A percentile compares a stretch with the other conserved stretches of the same genome.
phyloP scores from a whole-genome alignment of 1,284 basidiomycete genomes.

The Melampsora allii-populina region DNA sequence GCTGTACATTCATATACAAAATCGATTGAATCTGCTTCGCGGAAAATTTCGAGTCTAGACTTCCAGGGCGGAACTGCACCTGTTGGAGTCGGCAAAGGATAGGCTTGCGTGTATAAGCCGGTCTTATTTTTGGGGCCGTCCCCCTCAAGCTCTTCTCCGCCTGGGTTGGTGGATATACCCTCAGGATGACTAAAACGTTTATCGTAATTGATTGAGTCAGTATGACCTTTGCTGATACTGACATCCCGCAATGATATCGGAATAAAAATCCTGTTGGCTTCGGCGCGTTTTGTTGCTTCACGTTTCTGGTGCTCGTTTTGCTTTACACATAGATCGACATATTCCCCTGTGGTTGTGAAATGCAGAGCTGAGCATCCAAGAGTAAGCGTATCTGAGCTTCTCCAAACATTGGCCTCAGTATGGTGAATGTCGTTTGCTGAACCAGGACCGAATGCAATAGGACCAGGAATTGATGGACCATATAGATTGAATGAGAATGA shows the following conservation, averaged over 20 bases:
- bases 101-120: slow-evolving; percentile 25
- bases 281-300: slow-evolving; percentile 20
- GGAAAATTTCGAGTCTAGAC: slow-evolving; percentile 36
- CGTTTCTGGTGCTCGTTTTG: slow-evolving; percentile 20
- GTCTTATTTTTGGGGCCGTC: background rate
- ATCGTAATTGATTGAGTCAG: slow-evolving; percentile 11
- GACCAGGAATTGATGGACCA: slow-evolving; percentile 14
- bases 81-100: slow-evolving; percentile 30
- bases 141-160: background rate
- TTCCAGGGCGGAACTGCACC: slow-evolving; percentile 9
- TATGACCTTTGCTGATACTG: slow-evolving; percentile 23
- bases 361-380: slow-evolving; percentile 36
- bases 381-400: slow-evolving; percentile 10
- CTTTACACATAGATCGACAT: slow-evolving; percentile 35
- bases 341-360: slow-evolving; percentile 31
- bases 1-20: slow-evolving; percentile 35
- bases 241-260: slow-evolving; percentile 14
- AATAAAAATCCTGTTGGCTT: slow-evolving; percentile 23
- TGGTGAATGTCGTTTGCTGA: background rate
- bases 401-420: slow-evolving; percentile 8
- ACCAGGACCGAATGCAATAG: background rate
- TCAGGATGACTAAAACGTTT: slow-evolving; percentile 22
- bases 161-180: background rate
- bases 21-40: slow-evolving; percentile 30
- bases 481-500: slow-evolving; percentile 34